phyloP scores from a whole-genome alignment of 108 stramenopile species.

The Mediolabrus comicus region DNA sequence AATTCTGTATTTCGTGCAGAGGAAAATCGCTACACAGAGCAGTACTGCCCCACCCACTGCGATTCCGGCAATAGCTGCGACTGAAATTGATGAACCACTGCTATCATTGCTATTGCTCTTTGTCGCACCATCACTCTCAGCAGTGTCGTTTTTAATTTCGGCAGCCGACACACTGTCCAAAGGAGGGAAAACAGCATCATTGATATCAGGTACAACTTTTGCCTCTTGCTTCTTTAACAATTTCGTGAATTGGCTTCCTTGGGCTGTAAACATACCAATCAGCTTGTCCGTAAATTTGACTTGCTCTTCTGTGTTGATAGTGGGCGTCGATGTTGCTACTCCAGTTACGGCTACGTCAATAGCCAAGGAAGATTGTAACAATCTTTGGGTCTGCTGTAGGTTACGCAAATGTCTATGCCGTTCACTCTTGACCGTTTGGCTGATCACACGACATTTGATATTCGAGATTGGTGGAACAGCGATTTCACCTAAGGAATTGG shows the following conservation, averaged over 20 bases:
- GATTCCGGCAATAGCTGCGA: background rate
- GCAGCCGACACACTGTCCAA: background rate
- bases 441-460: constrained; percentile 13
- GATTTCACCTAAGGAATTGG: constrained; percentile 15
- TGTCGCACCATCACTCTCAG: background rate
- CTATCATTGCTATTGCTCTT: background rate
- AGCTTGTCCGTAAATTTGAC: background rate
- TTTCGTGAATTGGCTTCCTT: background rate
- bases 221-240: background rate
- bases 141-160: background rate
- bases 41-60: background rate
- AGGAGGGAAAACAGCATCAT: background rate
- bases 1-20: background rate
- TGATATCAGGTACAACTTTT: background rate
- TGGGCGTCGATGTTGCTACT: background rate
- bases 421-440: constrained; percentile 2
- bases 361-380: background rate
- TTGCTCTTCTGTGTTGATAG: background rate
- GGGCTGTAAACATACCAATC: background rate
- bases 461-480: constrained; percentile 27
- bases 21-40: background rate
- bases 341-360: background rate
- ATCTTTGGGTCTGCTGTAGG: background rate
- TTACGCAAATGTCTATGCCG: background rate
- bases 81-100: background rate